Evolutionary conservation across 176 grass and related monocot genomes (phyloP), one percentile per base, ranked within the genome.

Genomic region (bread wheat (Triticum aestivum)): DNA sequence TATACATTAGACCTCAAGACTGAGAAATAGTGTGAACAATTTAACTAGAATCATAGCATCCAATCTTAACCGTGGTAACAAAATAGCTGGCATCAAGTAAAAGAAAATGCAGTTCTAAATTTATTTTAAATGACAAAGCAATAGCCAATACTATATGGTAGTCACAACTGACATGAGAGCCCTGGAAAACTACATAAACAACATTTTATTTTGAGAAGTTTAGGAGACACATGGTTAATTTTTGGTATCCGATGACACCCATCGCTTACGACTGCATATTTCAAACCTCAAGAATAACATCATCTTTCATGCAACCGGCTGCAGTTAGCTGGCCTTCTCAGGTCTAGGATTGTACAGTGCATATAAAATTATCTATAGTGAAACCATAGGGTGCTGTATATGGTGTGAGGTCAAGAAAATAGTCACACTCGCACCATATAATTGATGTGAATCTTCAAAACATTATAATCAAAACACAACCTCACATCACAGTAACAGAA

Each of bases 41-140:
- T 71, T 62, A 51, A 65, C 11, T 32, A 14, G 17, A 65, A 68
- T 49, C 18, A 69, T 73, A 74, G 5, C 27, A 85, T 18, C 15
- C 42, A 9, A 79, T 17, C 61, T 81, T 75, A 38, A 44, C 6
- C 20, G 45, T 13, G 17, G 24, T 41, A 77, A 59, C 17, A 67
- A 23, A 70, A 84, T 0, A 9, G 66, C 30, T 85, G 14, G 20
- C 38, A 44, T n/a, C 14, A 78, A 75, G 69, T 45, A 21, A 38
- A 89, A 75, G 4, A 89, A 23, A 65, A 80, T 44, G 42, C 42
- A 54, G 11, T 79, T n/a, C 39, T 79, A 30, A 73, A 10, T 30
- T 52, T 47, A 65, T 65, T 54, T 63, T 80, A 56, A 73, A 8
- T 78, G 11, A 27, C 2, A 26, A 26, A 79, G 3, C 35, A 38